Evolutionary conservation across 1,139 yeast species (phyloP).

Genomic region (Yamadazyma oceani): DNA sequence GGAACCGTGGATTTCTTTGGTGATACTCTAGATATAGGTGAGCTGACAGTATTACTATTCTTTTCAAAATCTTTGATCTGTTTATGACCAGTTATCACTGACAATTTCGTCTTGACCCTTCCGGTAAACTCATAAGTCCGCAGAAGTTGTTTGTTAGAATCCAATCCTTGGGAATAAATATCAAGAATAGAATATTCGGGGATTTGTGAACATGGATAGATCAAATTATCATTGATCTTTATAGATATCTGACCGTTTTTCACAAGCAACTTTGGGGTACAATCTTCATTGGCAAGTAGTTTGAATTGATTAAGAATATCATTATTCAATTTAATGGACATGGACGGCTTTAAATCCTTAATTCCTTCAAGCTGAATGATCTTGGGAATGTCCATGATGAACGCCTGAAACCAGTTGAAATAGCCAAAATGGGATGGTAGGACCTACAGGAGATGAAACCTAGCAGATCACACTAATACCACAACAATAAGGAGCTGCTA

Average conservation of each 20-base stretch:
- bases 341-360: slow-evolving; percentile 16
- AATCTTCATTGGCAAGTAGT: slow-evolving; percentile 16
- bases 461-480: no score
- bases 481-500: no score
- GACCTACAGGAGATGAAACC: no score
- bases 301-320: slow-evolving; percentile 26
- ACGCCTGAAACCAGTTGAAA: no score
- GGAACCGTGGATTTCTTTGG: background rate
- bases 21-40: background rate
- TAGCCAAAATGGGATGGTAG: no score
- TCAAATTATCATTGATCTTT: slow-evolving; percentile 26
- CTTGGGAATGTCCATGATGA: slow-evolving; percentile 3
- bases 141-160: no score
- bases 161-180: slow-evolving; percentile 28
- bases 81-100: slow-evolving; percentile 21
- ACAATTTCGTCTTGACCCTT: slow-evolving; percentile 31
- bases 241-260: slow-evolving; percentile 36
- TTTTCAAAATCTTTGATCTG: slow-evolving; percentile 3
- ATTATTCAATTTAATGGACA: slow-evolving; percentile 27
- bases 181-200: slow-evolving; percentile 41
- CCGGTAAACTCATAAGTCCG: slow-evolving; percentile 31
- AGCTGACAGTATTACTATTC: background rate
- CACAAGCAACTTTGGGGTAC: slow-evolving; percentile 34
- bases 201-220: slow-evolving; percentile 34
- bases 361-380: slow-evolving; percentile 1